Evolutionary conservation across 768 basidiomycete species (phyloP).

Genomic region (Hydnum rufescens): DNA sequence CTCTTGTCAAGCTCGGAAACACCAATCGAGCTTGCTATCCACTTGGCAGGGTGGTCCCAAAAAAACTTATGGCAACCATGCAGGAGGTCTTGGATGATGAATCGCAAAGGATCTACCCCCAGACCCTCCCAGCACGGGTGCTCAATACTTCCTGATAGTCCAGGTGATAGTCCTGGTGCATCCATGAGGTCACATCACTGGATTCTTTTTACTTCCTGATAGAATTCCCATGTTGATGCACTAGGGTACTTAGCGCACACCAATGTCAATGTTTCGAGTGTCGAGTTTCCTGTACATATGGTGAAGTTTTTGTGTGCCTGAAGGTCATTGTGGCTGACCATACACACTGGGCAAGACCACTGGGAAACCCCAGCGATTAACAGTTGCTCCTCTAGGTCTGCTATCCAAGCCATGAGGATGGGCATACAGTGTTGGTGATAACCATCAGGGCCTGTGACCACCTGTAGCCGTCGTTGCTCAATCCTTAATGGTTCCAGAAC

Average conservation of each 20-base stretch:
- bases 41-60: slow-evolving; percentile 23
- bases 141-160: no score
- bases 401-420: slow-evolving; percentile 20
- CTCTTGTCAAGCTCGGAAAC: slow-evolving; percentile 7
- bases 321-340: slow-evolving; percentile 4
- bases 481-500: slow-evolving; percentile 21
- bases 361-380: slow-evolving; percentile 7
- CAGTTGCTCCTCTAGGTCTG: slow-evolving; percentile 5
- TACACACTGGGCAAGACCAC: slow-evolving; percentile 7
- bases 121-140: slow-evolving; percentile 14
- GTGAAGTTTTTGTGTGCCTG: slow-evolving; percentile 3
- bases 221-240: slow-evolving; percentile 14
- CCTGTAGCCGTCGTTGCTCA: no score
- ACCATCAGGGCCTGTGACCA: no score
- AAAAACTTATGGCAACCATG: no score
- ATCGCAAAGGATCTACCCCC: slow-evolving; percentile 10
- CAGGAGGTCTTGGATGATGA: slow-evolving; percentile 25
- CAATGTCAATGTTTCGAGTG: background rate
- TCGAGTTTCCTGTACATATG: background rate
- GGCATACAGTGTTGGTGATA: no score
- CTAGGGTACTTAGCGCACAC: slow-evolving; percentile 15
- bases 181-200: no score
- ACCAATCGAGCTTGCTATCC: slow-evolving; percentile 14
- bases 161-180: no score
- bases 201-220: background rate